Conservation (phyloP, 139 green algal species). For the Coelastrella sp. region DNA sequence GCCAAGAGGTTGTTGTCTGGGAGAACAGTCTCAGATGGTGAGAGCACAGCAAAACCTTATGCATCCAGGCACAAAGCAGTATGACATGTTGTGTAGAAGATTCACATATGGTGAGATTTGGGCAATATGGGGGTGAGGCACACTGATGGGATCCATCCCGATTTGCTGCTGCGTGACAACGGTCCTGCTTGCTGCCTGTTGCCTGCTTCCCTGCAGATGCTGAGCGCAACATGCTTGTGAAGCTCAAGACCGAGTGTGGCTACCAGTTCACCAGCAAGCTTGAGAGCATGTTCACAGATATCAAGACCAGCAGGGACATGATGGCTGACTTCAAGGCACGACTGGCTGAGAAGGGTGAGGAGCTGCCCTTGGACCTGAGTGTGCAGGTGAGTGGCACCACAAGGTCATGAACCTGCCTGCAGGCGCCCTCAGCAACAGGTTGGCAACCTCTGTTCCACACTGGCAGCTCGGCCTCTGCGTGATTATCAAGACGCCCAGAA, state of each 20-base stretch:
- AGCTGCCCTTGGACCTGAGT: constrained; percentile 80
- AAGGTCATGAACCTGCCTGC: neutral
- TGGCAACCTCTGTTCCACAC: too few species aligned
- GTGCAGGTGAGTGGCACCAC: constrained; percentile 73
- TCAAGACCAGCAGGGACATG: constrained; percentile 91
- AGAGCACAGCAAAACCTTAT: neutral
- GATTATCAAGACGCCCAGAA: too few species aligned
- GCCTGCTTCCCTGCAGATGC: constrained; percentile 69
- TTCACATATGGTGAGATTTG: too few species aligned
- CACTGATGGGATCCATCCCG: too few species aligned
- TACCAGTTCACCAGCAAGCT: constrained; percentile 99
- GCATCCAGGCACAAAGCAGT: too few species aligned
- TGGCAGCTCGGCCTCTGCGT: too few species aligned
- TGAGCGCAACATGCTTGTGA: constrained; percentile 94
- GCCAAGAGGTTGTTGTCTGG: constrained; percentile 93
- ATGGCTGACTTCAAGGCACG: constrained; percentile 85
- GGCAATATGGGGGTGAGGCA: too few species aligned
- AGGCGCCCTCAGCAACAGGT: neutral
- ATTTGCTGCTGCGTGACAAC: too few species aligned
- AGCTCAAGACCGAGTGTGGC: constrained; percentile 98
- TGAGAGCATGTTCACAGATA: constrained; percentile 99
- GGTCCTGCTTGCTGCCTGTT: too few species aligned
- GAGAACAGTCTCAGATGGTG: constrained; percentile 64
- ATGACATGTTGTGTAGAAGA: neutral
- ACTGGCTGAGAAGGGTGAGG: constrained; percentile 51